Conservation (phyloP, 495 filamentous ascomycete genomes). For the Sabuloglossum arenarium region DNA sequence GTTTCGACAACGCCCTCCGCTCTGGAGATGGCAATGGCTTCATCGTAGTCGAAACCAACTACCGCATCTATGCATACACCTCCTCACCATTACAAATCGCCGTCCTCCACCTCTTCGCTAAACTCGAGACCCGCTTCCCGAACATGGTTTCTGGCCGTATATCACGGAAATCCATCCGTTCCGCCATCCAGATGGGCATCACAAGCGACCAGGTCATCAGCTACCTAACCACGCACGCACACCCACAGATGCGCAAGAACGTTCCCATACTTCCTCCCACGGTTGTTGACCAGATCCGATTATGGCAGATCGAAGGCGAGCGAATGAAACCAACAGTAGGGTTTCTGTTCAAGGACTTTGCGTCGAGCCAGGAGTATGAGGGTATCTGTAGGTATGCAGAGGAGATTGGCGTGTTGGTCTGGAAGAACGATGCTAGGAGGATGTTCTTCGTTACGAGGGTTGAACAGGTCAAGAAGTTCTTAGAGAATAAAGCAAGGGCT, state of each 20-base stretch:
- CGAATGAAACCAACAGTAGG: constrained; percentile 64
- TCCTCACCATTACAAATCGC: constrained; percentile 80
- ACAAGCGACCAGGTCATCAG: constrained; percentile 82
- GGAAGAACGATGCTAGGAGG: constrained; percentile 57
- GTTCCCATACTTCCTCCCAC: constrained; percentile 66
- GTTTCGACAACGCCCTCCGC: constrained; percentile 28
- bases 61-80: constrained; percentile 92
- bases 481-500: constrained; percentile 37
- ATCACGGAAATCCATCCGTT: constrained; percentile 64
- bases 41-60: constrained; percentile 97
- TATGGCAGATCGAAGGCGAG: constrained; percentile 96
- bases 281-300: constrained; percentile 87
- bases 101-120: constrained; percentile 75
- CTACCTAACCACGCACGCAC: constrained; percentile 74
- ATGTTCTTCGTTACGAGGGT: constrained; percentile 75
- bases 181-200: constrained; percentile 76
- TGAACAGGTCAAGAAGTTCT: constrained; percentile 63
- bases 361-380: constrained; percentile 51
- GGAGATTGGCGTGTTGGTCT: constrained; percentile 78
- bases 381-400: constrained; percentile 59
- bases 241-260: constrained; percentile 68
- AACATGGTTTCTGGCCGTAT: constrained; percentile 82
- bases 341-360: constrained; percentile 81
- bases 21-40: constrained; percentile 42
- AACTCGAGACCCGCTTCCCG: constrained; percentile 68